Percentiles rank a stretch among this genome's conserved stretches.
Conservation (phyloP, 2,329 filamentous ascomycete genomes). For the Colletotrichum agaves region DNA sequence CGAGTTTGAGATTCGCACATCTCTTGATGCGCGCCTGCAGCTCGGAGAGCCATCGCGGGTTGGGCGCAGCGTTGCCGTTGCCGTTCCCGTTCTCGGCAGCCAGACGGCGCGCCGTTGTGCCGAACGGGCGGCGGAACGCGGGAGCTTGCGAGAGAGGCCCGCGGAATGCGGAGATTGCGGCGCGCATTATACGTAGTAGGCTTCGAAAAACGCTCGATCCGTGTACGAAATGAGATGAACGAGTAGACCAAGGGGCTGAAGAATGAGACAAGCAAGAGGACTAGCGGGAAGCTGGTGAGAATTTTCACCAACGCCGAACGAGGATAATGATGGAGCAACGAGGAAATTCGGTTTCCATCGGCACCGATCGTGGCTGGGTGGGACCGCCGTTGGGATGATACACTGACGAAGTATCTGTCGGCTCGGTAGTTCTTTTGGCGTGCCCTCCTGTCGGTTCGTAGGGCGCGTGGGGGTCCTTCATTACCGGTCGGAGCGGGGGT, state of each 20-base stretch:
- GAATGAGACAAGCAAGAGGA: background rate
- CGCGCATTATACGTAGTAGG: background rate
- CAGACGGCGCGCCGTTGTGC: slow-evolving; percentile 7
- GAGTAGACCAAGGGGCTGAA: background rate
- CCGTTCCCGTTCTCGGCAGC: background rate
- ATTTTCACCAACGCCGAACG: background rate
- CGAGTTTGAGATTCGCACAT: slow-evolving; percentile 7
- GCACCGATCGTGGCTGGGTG: background rate
- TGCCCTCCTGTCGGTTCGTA: background rate
- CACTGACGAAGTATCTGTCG: background rate
- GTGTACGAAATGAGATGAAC: too few species aligned
- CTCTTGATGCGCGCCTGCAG: slow-evolving; percentile 41
- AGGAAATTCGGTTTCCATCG: slow-evolving; percentile 30
- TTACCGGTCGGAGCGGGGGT: background rate
- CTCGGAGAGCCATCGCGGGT: slow-evolving; percentile 44
- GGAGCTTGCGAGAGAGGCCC: background rate
- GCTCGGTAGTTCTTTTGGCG: background rate
- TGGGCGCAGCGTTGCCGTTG: slow-evolving; percentile 12
- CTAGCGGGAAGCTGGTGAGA: background rate
- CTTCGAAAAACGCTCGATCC: background rate
- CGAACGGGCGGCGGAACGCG: slow-evolving; percentile 9
- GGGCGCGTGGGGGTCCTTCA: background rate
- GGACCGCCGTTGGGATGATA: background rate
- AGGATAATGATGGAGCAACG: slow-evolving; percentile 11
- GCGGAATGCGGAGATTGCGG: slow-evolving; percentile 1